Evolutionary conservation across 768 basidiomycete species (phyloP), one percentile per base, ranked within the genome.

Genomic region (Strobilomyces confusus): DNA sequence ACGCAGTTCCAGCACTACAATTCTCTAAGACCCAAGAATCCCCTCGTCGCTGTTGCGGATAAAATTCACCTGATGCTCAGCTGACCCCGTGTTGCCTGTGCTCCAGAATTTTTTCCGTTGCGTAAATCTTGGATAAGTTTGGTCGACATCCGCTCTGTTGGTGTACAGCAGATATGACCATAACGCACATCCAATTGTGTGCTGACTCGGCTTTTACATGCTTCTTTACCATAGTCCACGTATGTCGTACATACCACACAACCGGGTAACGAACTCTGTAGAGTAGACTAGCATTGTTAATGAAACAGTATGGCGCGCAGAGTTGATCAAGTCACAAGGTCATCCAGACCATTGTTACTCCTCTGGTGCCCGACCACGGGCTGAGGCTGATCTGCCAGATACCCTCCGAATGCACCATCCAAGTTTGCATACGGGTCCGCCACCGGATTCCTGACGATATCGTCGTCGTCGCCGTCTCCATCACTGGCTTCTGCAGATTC

Each of bases 361-460:
- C 60, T 69, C 54, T 68, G 71, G n/a, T 51, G 61, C 38, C 74
- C 67, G 22, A 64, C 69, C 73, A 86, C 75, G 47, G 89, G 84
- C 49, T 76, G 77, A 42, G 92, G 91, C 63, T 81, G 78, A 68
- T 94, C 90, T 23, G 81, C 83, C 38, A 80, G 51, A 62, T 89
- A 89, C 58, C 78, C 82, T 17, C 84, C 83, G 62, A 93, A 91
- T 46, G 87, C 89, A 36, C 81, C 79, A 59, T 78, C 88, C 49
- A 97, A 70, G 56, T 86, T 86, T 6, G 89, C 91, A 67, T 97
- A 97, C 22, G 92, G 92, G 71, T 95, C 92, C 11, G 63, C 53
- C 17, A 49, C 53, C 48, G 63, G 60, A 37, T 65, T 62, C 14
- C 60, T 62, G 50, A 69, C 68, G 32, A 72, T 67, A 17, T 73